Conservation (phyloP, 2,329 filamentous ascomycete genomes). For the Colletotrichum higginsianum region DNA sequence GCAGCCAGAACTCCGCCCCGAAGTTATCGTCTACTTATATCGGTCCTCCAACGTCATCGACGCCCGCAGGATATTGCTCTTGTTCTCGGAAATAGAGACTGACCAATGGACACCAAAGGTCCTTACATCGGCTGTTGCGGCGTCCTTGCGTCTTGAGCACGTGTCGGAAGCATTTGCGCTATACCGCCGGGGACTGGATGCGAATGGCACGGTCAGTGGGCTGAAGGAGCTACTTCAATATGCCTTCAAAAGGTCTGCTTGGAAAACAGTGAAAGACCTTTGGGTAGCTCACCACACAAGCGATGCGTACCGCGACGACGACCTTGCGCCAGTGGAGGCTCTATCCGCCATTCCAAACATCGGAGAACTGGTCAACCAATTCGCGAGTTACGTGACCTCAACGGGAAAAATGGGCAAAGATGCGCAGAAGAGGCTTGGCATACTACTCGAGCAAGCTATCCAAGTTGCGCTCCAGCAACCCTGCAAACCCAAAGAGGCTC, state of each 20-base stretch:
- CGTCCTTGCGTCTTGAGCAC: slow-evolving; percentile 59
- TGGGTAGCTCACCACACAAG: slow-evolving; percentile 54
- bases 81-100: slow-evolving; percentile 58
- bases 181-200: slow-evolving; percentile 57
- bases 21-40: slow-evolving; percentile 60
- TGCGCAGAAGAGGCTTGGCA: slow-evolving; percentile 37
- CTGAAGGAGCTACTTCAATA: slow-evolving; percentile 62
- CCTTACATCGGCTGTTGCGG: slow-evolving; percentile 58
- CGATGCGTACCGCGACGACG: neutral
- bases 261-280: slow-evolving; percentile 53
- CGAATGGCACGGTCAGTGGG: slow-evolving; percentile 53
- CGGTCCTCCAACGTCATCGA: slow-evolving; percentile 60
- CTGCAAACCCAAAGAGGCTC: slow-evolving; percentile 53
- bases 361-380: slow-evolving; percentile 51
- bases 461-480: slow-evolving; percentile 51
- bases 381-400: slow-evolving; percentile 42
- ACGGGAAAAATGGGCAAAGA: neutral
- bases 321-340: neutral
- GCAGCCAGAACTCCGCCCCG: slow-evolving; percentile 48
- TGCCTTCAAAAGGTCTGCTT: slow-evolving; percentile 55
- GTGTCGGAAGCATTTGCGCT: slow-evolving; percentile 55
- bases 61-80: slow-evolving; percentile 59
- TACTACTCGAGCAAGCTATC: slow-evolving; percentile 52
- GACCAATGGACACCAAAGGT: slow-evolving; percentile 58
- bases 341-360: slow-evolving; percentile 47